Evolutionary conservation across 345 rosid genomes (phyloP).

Genomic region (Salix purpurea): DNA sequence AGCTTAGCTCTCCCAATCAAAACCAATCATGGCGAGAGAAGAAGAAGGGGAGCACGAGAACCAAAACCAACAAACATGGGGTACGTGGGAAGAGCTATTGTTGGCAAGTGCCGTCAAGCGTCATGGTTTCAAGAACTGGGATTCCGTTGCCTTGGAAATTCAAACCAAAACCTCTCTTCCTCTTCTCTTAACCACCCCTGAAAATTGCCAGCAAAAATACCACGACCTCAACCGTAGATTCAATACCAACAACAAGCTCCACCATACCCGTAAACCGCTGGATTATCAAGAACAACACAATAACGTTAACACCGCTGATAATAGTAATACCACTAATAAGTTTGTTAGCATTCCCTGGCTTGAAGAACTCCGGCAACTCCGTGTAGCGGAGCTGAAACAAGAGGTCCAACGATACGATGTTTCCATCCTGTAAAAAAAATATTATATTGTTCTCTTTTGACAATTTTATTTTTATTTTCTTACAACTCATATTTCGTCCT

Average conservation of each 20-base stretch:
- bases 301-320: background rate
- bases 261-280: background rate
- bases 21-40: background rate
- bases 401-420: conserved; percentile 65
- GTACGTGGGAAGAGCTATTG: conserved; percentile 78
- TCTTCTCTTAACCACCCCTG: conserved; percentile 38
- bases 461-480: too few species aligned
- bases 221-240: conserved; percentile 65
- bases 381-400: conserved; percentile 72
- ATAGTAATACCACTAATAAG: background rate
- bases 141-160: conserved; percentile 64
- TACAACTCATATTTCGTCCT: background rate
- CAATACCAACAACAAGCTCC: conserved; percentile 1
- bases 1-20: background rate
- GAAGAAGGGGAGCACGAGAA: background rate
- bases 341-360: conserved; percentile 46
- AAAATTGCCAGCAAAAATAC: conserved; percentile 52
- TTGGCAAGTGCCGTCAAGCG: conserved; percentile 81
- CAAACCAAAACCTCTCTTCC: conserved; percentile 51
- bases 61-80: conserved; percentile 40
- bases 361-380: conserved; percentile 57
- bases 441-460: background rate
- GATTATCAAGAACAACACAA: background rate
- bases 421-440: conserved; percentile 49
- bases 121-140: conserved; percentile 72